Conservation (phyloP, 306 rosid genomes). For the Medicago arabica region DNA sequence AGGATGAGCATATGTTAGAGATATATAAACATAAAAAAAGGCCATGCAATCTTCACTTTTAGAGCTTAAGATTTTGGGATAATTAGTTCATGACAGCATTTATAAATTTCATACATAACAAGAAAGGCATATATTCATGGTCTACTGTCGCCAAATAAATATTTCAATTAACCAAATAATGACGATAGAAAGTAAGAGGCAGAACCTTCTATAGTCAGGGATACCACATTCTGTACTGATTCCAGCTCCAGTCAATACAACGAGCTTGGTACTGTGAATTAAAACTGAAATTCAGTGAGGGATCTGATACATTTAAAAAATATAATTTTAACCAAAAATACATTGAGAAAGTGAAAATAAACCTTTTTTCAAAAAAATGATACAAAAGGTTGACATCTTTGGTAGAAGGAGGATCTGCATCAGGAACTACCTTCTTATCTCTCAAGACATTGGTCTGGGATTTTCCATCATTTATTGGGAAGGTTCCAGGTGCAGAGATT, state of each 20-base stretch:
- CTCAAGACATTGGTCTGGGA: slow-evolving; percentile 45
- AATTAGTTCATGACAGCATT: slow-evolving; percentile 11
- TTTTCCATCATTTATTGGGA: slow-evolving; percentile 45
- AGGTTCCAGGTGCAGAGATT: slow-evolving; percentile 57
- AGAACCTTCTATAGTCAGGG: slow-evolving; percentile 94
- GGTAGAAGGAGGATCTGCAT: slow-evolving; percentile 84
- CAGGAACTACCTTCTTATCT: slow-evolving; percentile 73
- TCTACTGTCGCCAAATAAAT: not conserved
- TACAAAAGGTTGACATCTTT: slow-evolving; percentile 68
- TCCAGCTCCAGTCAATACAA: slow-evolving; percentile 90
- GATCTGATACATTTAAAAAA: slow-evolving; percentile 12
- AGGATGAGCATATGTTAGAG: slow-evolving; percentile 12
- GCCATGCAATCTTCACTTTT: not conserved
- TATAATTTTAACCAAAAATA: not conserved
- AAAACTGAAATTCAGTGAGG: slow-evolving; percentile 36
- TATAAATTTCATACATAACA: slow-evolving; percentile 7
- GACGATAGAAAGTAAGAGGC: slow-evolving; percentile 7
- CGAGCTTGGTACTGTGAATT: slow-evolving; percentile 67
- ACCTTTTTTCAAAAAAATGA: slow-evolving; percentile 79
- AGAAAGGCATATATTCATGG: slow-evolving; percentile 1
- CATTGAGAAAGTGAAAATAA: slow-evolving; percentile 3
- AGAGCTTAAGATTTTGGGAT: not conserved
- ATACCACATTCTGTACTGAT: slow-evolving; percentile 97
- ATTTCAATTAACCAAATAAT: slow-evolving; percentile 16
- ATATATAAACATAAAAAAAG: not conserved